Evolutionary conservation across 2,329 filamentous ascomycete species (phyloP).

Genomic region (Aphanocladium album): DNA sequence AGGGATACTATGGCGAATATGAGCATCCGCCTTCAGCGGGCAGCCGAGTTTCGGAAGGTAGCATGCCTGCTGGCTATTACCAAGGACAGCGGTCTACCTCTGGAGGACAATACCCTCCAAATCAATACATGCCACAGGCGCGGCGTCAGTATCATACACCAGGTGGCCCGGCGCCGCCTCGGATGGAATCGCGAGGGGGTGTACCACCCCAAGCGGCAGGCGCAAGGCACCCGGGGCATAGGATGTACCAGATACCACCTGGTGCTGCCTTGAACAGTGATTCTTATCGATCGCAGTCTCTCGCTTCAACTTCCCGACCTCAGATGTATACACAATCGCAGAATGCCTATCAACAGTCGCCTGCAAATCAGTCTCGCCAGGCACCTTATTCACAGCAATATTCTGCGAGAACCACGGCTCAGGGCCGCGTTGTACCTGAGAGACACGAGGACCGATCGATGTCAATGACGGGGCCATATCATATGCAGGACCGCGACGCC

Average conservation of each 20-base stretch:
- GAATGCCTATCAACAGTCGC: conserved; percentile 56
- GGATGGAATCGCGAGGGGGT: conserved; percentile 56
- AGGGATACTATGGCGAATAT: conserved; percentile 31
- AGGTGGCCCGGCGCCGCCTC: conserved; percentile 49
- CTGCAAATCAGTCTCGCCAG: conserved; percentile 73
- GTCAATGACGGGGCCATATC: conserved; percentile 77
- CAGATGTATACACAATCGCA: conserved; percentile 64
- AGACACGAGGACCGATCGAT: conserved; percentile 89
- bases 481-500: conserved; percentile 68
- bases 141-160: conserved; percentile 43
- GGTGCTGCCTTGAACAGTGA: conserved; percentile 75
- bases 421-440: conserved; percentile 86
- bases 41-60: conserved; percentile 35
- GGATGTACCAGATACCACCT: conserved; percentile 58
- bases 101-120: conserved; percentile 34
- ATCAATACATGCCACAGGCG: conserved; percentile 45
- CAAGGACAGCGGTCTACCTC: conserved; percentile 49
- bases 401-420: conserved; percentile 76
- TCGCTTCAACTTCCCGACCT: conserved; percentile 71
- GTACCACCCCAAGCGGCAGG: conserved; percentile 38
- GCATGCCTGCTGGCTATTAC: conserved; percentile 47
- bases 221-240: conserved; percentile 44
- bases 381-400: conserved; percentile 62
- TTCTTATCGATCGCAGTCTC: conserved; percentile 85
- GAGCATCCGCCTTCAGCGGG: conserved; percentile 23